Evolutionary conservation across 2,329 filamentous ascomycete genomes (phyloP), one percentile per base, ranked within the genome.

Genomic region (Leptographium procerum): DNA sequence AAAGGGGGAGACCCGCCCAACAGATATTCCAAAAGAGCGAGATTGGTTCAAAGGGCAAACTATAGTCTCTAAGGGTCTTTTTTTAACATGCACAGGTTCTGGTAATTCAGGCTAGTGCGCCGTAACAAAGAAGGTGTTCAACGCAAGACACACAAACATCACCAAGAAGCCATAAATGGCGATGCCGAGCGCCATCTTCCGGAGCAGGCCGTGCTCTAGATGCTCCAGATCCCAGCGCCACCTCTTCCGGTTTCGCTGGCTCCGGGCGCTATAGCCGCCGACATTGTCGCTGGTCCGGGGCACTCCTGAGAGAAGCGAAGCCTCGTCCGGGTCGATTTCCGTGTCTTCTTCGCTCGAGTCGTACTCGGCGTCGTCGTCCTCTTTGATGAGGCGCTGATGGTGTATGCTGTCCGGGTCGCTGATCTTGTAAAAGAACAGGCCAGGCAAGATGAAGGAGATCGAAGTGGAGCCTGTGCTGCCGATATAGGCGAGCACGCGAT

Each of bases 341-440:
- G 74, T 75, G 61, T 80, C 76, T 43, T 81, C 82, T 1, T 64
- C 64, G 52, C 52, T 57, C 6, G 48, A 55, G 22, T 60, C 62
- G 1, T 73, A 75, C 10, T 78, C n/a, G 47, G 85, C 84, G 63
- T 92, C 89, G 65, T 97, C 94, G 64, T 96, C 90, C 67, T 94
- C 91, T 70, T 97, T 97, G 62, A 90, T 77, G 11, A 97, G 76
- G 16, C 87, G 83, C 69, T 96, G 92, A 66, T 96, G 91, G 62
- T 92, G 84, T 31, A 86, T 81, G 51, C 89, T 92, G 58, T 96
- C 87, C 0, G 94, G 94, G 28, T 89, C 85, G 14, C 90, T 95
- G 61, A 99, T 97, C 73, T 97, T 97, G 75, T 97, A 99, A 72
- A 97, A 99, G 71, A 99, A 99, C 4, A 99, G 74, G 0, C 94